phyloP scores from a whole-genome alignment of 2,329 filamentous ascomycete species.

The Pseudopithomyces chartarum region DNA sequence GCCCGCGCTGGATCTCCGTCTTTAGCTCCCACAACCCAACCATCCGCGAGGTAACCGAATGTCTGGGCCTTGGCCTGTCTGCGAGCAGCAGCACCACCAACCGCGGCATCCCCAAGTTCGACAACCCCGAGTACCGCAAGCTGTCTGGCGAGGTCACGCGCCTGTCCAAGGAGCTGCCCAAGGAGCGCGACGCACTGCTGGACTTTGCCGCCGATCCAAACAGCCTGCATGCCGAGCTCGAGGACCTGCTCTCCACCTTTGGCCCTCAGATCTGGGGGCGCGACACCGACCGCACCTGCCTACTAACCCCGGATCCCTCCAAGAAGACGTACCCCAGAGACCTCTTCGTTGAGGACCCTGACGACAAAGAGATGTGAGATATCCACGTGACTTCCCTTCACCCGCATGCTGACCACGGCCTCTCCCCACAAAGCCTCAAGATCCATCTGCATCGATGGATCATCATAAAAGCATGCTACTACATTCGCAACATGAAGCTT shows the following conservation, averaged over 20 bases:
- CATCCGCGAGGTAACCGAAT: conserved; percentile 45
- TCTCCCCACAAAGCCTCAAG: conserved; percentile 38
- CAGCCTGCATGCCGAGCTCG: conserved; percentile 38
- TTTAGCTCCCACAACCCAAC: conserved; percentile 45
- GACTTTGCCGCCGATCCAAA: conserved; percentile 42
- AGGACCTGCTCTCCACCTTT: conserved; percentile 37
- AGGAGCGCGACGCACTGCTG: conserved; percentile 43
- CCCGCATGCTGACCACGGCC: not conserved
- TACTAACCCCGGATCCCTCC: conserved; percentile 36
- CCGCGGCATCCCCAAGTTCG: conserved; percentile 46
- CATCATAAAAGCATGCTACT: conserved; percentile 47
- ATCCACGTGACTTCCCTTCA: not conserved
- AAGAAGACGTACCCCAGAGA: conserved; percentile 44
- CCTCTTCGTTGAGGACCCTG: conserved; percentile 38
- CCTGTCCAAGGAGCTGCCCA: conserved; percentile 42
- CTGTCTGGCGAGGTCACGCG: conserved; percentile 43
- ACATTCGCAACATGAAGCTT: conserved; percentile 45
- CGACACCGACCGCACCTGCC: conserved; percentile 38
- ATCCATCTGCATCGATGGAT: conserved; percentile 46
- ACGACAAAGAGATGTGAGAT: conserved; percentile 39
- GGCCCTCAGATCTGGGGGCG: conserved; percentile 43
- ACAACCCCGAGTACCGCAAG: conserved; percentile 44
- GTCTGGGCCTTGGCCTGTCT: conserved; percentile 40
- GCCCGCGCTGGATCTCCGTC: conserved; percentile 41
- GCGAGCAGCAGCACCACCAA: conserved; percentile 43